phyloP scores from a whole-genome alignment of 768 basidiomycete genomes.

The Phanerodontia chrysosporium region DNA sequence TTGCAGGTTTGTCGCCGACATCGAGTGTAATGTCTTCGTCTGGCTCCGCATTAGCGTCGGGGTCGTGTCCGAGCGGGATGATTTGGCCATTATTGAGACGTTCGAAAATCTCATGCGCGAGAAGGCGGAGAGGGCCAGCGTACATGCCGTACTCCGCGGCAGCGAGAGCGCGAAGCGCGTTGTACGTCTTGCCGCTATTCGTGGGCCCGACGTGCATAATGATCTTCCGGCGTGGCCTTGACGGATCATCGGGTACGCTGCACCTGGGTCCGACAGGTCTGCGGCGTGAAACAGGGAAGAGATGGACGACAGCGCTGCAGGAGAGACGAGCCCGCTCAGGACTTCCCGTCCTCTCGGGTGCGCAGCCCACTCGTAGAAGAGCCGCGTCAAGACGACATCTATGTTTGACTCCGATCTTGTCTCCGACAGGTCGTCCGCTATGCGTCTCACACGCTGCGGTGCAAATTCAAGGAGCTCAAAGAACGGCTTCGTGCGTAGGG shows the following conservation, averaged over 20 bases:
- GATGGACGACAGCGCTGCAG: slow-evolving; percentile 36
- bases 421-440: slow-evolving; percentile 33
- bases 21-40: slow-evolving; percentile 35
- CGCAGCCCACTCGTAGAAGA: slow-evolving; percentile 56
- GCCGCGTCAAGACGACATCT: slow-evolving; percentile 48
- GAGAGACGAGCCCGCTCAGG: slow-evolving; percentile 26
- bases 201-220: slow-evolving; percentile 98
- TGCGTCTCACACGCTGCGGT: slow-evolving; percentile 40
- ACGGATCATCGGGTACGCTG: slow-evolving; percentile 51
- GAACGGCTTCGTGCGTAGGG: slow-evolving; percentile 27
- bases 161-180: slow-evolving; percentile 85
- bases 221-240: slow-evolving; percentile 55
- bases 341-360: slow-evolving; percentile 23
- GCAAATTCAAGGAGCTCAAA: slow-evolving; percentile 20
- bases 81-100: slow-evolving; percentile 89
- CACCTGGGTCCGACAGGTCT: slow-evolving; percentile 43
- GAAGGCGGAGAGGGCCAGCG: slow-evolving; percentile 85
- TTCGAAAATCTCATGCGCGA: slow-evolving; percentile 94
- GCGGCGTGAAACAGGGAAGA: slow-evolving; percentile 32
- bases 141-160: slow-evolving; percentile 73
- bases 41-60: slow-evolving; percentile 33
- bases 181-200: slow-evolving; percentile 95
- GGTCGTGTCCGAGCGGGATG: slow-evolving; percentile 60
- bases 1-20: slow-evolving; percentile 15
- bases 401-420: slow-evolving; percentile 23